phyloP scores from a whole-genome alignment of 805 yeast species.

The Ogataea populi-albae region DNA sequence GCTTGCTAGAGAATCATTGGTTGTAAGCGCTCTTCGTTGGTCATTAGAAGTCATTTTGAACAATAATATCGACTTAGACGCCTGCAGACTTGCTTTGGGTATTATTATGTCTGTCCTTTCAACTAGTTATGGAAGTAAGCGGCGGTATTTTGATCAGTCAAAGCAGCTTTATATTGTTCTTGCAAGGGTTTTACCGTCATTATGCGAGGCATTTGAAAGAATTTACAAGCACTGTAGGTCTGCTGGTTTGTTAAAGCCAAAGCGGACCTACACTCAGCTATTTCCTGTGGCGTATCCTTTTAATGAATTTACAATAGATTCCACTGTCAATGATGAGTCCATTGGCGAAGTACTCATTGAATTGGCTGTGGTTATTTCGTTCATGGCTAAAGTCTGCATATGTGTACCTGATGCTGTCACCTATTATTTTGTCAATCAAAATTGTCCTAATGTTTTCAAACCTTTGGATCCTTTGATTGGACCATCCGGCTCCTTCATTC shows the following conservation, averaged over 20 bases:
- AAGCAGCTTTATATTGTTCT: constrained; percentile 43
- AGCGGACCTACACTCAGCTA: constrained; percentile 61
- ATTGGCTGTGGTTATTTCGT: constrained; percentile 57
- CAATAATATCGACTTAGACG: constrained; percentile 49
- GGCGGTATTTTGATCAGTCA: constrained; percentile 27
- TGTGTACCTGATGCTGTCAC: constrained; percentile 7
- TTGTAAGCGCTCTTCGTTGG: constrained; percentile 51
- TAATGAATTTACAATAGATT: constrained; percentile 62
- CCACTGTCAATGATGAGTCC: constrained; percentile 64
- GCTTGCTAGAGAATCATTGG: constrained; percentile 36
- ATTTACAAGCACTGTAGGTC: constrained; percentile 49
- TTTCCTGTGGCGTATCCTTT: constrained; percentile 73
- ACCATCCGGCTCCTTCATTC: constrained; percentile 5
- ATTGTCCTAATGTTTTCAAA: constrained; percentile 9
- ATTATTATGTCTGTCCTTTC: constrained; percentile 50
- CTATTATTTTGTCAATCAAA: constrained; percentile 3
- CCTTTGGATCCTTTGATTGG: constrained; percentile 14
- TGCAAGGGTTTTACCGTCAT: constrained; percentile 51
- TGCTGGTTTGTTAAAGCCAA: constrained; percentile 44
- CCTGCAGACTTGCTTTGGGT: constrained; percentile 62
- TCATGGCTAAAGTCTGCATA: constrained; percentile 40
- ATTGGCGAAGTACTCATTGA: constrained; percentile 74
- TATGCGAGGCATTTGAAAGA: constrained; percentile 49
- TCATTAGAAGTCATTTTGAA: constrained; percentile 54
- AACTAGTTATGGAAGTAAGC: constrained; percentile 22